These are phyloP conservation scores for Colletotrichum navitas DNA, from an alignment of 2,329 filamentous ascomycete species.

Conservation along the genomic window DNA sequence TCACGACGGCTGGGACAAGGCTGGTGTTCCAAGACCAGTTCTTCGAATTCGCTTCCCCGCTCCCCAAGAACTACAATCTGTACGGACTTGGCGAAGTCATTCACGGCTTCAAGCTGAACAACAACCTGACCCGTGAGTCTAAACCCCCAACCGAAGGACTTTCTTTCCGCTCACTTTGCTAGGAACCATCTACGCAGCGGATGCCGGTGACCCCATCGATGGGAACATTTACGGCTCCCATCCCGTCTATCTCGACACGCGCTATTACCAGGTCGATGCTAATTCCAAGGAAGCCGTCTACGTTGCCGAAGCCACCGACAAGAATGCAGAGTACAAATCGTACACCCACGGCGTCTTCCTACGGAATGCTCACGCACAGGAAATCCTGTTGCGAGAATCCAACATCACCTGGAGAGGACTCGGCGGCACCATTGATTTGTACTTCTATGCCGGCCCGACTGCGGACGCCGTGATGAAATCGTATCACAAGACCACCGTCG, in stretches of 20 bases:
- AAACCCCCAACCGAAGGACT: not conserved
- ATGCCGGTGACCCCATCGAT: constrained; percentile 74
- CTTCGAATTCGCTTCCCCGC: constrained; percentile 75
- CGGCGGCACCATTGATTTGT: constrained; percentile 83
- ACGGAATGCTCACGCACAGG: constrained; percentile 82
- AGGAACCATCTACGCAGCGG: constrained; percentile 71
- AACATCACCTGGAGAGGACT: constrained; percentile 80
- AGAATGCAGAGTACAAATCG: constrained; percentile 65
- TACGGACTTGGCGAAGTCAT: constrained; percentile 83
- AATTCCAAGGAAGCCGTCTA: constrained; percentile 63
- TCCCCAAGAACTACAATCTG: constrained; percentile 80
- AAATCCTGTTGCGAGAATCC: constrained; percentile 73
- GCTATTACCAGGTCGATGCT: constrained; percentile 73
- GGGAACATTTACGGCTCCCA: constrained; percentile 82
- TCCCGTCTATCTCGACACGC: constrained; percentile 83
- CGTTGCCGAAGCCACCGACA: constrained; percentile 66
- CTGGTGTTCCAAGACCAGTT: constrained; percentile 84
- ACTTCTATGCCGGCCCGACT: constrained; percentile 81
- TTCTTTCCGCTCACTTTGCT: constrained; percentile 16
- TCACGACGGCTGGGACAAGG: constrained; percentile 72
- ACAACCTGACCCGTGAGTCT: constrained; percentile 73
- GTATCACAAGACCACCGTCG: constrained; percentile 76
- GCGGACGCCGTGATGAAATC: constrained; percentile 76
- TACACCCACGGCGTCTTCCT: constrained; percentile 83
- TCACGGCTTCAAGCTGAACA: constrained; percentile 76